phyloP scores from a whole-genome alignment of 768 basidiomycete species.

The Phaeolepiota aurea region DNA sequence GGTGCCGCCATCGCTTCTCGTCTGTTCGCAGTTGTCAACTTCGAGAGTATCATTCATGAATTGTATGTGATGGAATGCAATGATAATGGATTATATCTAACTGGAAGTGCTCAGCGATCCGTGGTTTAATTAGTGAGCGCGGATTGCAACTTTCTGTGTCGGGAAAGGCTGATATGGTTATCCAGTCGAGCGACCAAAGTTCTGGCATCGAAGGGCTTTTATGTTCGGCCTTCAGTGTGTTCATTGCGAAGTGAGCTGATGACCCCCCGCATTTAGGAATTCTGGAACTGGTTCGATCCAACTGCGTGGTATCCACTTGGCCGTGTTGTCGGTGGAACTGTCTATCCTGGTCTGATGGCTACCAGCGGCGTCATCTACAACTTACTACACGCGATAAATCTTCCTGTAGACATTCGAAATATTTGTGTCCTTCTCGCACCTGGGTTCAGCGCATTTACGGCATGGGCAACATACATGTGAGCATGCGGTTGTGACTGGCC shows the following conservation, averaged over 20 bases:
- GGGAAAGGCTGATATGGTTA: constrained; percentile 10
- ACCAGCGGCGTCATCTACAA: constrained; percentile 98
- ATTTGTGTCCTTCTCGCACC: constrained; percentile 96
- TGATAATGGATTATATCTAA: constrained; percentile 9
- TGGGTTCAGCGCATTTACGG: constrained; percentile 93
- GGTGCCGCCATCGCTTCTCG: constrained; percentile 93
- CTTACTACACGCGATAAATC: constrained; percentile 74
- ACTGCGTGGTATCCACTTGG: constrained; percentile 99
- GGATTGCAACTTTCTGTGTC: constrained; percentile 8
- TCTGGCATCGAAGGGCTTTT: constrained; percentile 88
- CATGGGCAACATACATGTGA: constrained; percentile 94
- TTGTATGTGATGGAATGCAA: constrained; percentile 53
- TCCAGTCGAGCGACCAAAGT: constrained; percentile 87
- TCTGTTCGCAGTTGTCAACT: constrained; percentile 94
- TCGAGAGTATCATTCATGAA: constrained; percentile 99
- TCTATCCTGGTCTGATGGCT: constrained; percentile 97
- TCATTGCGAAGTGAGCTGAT: not conserved
- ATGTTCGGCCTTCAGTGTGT: constrained; percentile 44
- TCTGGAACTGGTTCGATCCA: constrained; percentile 99
- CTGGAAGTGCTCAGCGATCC: constrained; percentile 60
- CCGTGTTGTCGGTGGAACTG: constrained; percentile 95
- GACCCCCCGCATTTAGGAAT: constrained; percentile 55
- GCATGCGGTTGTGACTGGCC: constrained; percentile 14
- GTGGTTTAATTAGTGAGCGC: constrained; percentile 96
- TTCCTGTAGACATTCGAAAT: constrained; percentile 96